These are phyloP conservation scores for Sclerotinia nivalis DNA, from an alignment of 2,329 filamentous ascomycete species.

Conservation along the genomic window DNA sequence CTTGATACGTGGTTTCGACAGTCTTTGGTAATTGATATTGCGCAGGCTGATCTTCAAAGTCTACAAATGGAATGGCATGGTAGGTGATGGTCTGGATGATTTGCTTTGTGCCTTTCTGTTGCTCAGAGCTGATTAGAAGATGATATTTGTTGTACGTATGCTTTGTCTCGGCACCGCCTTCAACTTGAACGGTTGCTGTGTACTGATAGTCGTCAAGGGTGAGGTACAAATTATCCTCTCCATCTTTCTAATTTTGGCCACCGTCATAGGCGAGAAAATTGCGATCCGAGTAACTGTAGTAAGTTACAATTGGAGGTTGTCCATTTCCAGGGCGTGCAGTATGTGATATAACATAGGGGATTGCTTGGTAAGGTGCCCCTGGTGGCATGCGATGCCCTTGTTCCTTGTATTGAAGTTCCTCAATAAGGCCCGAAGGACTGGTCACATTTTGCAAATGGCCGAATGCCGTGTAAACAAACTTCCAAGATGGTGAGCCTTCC, in stretches of 20 bases:
- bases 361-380: constrained; percentile 9
- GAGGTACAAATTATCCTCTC: constrained; percentile 16
- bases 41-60: constrained; percentile 12
- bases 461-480: constrained; percentile 4
- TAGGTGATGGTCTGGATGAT: constrained; percentile 16
- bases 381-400: constrained; percentile 15
- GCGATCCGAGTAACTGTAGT: constrained; percentile 3
- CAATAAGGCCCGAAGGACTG: constrained; percentile 10
- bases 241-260: background rate
- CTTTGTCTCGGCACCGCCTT: constrained; percentile 12
- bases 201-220: constrained; percentile 17
- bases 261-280: constrained; percentile 18
- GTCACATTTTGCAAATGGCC: background rate
- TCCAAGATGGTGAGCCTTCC: constrained; percentile 13
- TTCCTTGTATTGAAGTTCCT: constrained; percentile 10
- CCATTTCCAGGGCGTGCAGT: constrained; percentile 11
- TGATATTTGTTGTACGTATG: constrained; percentile 21
- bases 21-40: constrained; percentile 19
- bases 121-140: constrained; percentile 19
- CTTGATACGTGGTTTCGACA: constrained; percentile 10
- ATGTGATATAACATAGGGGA: constrained; percentile 18
- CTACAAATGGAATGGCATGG: constrained; percentile 13
- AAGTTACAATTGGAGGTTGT: constrained; percentile 12
- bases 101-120: constrained; percentile 17
- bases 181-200: constrained; percentile 6